Evolutionary conservation across 176 grass and related monocot genomes (phyloP).

Genomic region (Pontederia crassipes): DNA sequence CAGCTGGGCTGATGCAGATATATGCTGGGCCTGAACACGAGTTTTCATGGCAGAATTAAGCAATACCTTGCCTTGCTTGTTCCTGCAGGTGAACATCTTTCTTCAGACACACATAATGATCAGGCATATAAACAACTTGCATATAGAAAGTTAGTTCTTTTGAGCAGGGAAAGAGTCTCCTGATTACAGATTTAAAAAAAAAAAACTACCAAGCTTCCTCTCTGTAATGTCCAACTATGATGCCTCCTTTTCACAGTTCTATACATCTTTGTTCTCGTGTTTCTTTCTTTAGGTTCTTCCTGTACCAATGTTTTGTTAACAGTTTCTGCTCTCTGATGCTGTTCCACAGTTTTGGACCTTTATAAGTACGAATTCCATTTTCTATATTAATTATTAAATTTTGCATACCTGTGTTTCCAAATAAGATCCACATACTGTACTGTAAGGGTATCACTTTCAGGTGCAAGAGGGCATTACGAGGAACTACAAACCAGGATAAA

Average conservation of each 20-base stretch:
- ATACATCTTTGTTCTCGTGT: too few species aligned
- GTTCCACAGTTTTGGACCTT: background rate
- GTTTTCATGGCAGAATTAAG: conserved; percentile 15
- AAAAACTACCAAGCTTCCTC: background rate
- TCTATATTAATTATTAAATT: background rate
- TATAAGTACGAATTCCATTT: background rate
- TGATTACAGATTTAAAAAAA: background rate
- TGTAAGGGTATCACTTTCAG: conserved; percentile 33
- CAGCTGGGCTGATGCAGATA: too few species aligned
- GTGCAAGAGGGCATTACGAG: conserved; percentile 16
- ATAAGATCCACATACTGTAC: background rate
- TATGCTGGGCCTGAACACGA: too few species aligned
- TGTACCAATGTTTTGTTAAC: too few species aligned
- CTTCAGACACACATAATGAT: conserved; percentile 12
- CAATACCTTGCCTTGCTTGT: conserved; percentile 37
- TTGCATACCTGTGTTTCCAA: background rate
- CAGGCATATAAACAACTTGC: conserved; percentile 10
- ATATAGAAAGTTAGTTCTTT: background rate
- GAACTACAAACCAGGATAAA: conserved; percentile 4
- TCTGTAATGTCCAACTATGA: too few species aligned
- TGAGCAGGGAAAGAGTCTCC: background rate
- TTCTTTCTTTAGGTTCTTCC: too few species aligned
- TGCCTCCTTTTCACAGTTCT: too few species aligned
- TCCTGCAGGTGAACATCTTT: conserved; percentile 26
- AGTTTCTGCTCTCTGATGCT: too few species aligned